A percentile compares a stretch with the other conserved stretches of the same genome.
Conservation (phyloP, 495 filamentous ascomycete genomes). For the Cudoniella acicularis region DNA sequence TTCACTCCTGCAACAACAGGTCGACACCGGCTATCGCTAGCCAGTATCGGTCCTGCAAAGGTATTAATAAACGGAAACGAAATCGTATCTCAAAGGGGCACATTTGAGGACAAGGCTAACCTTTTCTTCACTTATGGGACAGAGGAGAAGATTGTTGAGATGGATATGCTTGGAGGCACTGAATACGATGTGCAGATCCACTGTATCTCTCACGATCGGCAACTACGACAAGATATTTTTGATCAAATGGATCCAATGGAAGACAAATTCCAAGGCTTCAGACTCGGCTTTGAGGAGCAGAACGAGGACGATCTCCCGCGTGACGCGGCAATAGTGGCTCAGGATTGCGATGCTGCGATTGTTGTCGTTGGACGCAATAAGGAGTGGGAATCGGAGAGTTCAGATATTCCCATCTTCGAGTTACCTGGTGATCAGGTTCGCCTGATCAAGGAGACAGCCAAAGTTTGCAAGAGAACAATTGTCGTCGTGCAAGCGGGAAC, state of each 20-base stretch:
- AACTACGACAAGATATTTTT: too few relatives aligned
- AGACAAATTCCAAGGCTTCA: too few relatives aligned
- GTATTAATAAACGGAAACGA: too few relatives aligned
- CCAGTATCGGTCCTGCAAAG: not conserved
- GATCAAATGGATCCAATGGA: too few relatives aligned
- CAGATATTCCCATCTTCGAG: slow-evolving; percentile 34
- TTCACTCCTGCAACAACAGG: not conserved
- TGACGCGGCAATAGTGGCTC: slow-evolving; percentile 59
- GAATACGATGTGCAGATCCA: too few relatives aligned
- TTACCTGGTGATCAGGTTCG: slow-evolving; percentile 47
- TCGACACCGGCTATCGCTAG: not conserved
- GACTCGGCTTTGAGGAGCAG: too few relatives aligned
- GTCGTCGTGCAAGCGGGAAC: slow-evolving; percentile 57
- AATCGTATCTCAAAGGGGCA: too few relatives aligned
- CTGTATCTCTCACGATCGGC: too few relatives aligned
- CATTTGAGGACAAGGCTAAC: too few relatives aligned
- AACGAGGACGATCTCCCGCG: slow-evolving; percentile 36
- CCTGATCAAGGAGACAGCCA: slow-evolving; percentile 52
- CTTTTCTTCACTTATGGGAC: too few relatives aligned
- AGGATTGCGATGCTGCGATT: slow-evolving; percentile 58
- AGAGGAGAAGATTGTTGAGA: slow-evolving; percentile 49
- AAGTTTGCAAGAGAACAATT: slow-evolving; percentile 53
- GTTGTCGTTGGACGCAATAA: slow-evolving; percentile 63
- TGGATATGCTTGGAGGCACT: too few relatives aligned
- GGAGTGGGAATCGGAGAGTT: slow-evolving; percentile 41